These are phyloP conservation scores for Selaginella moellendorffii DNA, from an alignment of 75 land plant genomes.

Conservation along the genomic window DNA sequence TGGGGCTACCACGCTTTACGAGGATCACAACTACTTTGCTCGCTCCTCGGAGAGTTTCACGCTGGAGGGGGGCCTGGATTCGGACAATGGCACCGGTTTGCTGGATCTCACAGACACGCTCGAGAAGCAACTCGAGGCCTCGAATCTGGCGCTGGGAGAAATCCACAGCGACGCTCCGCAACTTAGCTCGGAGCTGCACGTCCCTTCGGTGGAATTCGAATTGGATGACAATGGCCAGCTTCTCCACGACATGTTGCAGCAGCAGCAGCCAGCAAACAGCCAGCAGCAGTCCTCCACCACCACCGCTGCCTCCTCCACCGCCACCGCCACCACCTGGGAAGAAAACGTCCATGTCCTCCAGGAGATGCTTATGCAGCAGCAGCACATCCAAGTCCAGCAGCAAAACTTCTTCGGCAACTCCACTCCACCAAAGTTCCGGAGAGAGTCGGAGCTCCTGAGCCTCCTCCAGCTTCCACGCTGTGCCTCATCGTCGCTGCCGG, in stretches of 20 bases:
- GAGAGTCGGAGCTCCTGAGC: constrained; percentile 29
- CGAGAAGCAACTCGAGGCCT: constrained; percentile 8
- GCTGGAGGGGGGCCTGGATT: not conserved
- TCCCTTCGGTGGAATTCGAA: constrained; percentile 6
- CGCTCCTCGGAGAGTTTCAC: not conserved
- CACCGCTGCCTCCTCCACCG: not conserved
- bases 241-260: constrained; percentile 13
- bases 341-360: constrained; percentile 32
- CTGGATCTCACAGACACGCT: constrained; percentile 9
- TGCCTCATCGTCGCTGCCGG: no score
- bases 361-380: constrained; percentile 31
- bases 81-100: not conserved
- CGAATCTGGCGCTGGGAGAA: constrained; percentile 1
- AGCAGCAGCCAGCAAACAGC: no score
- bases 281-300: not conserved
- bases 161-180: not conserved
- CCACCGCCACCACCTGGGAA: constrained; percentile 23
- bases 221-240: constrained; percentile 15
- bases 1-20: constrained; percentile 8
- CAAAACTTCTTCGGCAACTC: not conserved
- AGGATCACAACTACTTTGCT: constrained; percentile 9
- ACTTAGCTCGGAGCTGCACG: not conserved
- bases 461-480: constrained; percentile 35
- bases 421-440: constrained; percentile 12
- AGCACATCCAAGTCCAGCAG: constrained; percentile 20